These are phyloP conservation scores for Aspergillus conjunctus DNA, from an alignment of 495 filamentous ascomycete species.

Conservation along the genomic window DNA sequence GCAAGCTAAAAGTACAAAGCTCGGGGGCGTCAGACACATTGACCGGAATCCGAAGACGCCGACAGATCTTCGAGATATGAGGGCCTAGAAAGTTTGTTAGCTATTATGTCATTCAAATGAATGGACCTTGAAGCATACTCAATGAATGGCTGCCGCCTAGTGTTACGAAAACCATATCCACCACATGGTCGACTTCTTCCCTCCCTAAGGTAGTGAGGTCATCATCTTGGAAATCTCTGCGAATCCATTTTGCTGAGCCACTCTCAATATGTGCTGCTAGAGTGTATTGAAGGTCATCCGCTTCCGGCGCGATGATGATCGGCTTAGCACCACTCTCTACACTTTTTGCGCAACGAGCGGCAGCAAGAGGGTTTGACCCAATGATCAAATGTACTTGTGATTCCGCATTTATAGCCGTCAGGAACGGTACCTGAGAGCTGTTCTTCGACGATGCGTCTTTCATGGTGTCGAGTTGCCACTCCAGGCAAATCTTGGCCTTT, in stretches of 20 bases:
- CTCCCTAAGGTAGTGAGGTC: constrained; percentile 78
- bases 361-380: constrained; percentile 83
- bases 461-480: constrained; percentile 34
- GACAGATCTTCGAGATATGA: constrained; percentile 75
- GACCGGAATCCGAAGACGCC: constrained; percentile 79
- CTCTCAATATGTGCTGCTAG: constrained; percentile 72
- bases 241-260: constrained; percentile 70
- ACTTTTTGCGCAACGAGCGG: constrained; percentile 76
- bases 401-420: constrained; percentile 74
- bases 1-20: constrained; percentile 88
- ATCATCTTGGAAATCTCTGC: constrained; percentile 67
- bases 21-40: constrained; percentile 88
- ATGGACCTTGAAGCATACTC: constrained; percentile 35
- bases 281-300: constrained; percentile 66
- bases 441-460: constrained; percentile 35
- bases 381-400: constrained; percentile 84
- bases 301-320: constrained; percentile 74
- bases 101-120: constrained; percentile 2
- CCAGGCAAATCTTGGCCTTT: constrained; percentile 3
- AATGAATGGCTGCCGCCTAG: constrained; percentile 53
- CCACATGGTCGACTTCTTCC: constrained; percentile 73
- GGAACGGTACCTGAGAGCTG: constrained; percentile 51
- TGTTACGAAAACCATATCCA: constrained; percentile 93
- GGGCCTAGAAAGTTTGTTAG: constrained; percentile 44
- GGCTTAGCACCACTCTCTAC: constrained; percentile 85